A percentile compares a stretch with the other conserved stretches of the same genome.
Conservation (phyloP, 768 basidiomycete species). For the Tulasnella sp. region DNA sequence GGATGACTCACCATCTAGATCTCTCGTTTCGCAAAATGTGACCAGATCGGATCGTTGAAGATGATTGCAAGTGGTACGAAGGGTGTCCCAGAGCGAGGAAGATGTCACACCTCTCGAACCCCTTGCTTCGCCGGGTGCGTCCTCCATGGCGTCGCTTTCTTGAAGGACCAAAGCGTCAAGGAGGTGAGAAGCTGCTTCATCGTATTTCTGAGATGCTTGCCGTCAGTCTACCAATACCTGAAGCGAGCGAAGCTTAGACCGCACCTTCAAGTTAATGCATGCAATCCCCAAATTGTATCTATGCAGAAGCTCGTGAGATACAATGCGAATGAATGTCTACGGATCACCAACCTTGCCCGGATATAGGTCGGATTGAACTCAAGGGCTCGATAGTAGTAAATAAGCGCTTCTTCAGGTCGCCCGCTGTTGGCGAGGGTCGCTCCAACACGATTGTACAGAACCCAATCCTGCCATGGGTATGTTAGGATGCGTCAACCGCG, state of each 20-base stretch:
- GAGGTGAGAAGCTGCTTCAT: slow-evolving; percentile 77
- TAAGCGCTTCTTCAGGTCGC: slow-evolving; percentile 62
- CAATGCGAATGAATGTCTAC: background rate
- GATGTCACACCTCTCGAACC: slow-evolving; percentile 55
- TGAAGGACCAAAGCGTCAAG: slow-evolving; percentile 84
- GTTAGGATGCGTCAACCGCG: background rate
- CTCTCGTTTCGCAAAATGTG: slow-evolving; percentile 53
- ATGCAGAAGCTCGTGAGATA: background rate
- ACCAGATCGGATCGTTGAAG: slow-evolving; percentile 71
- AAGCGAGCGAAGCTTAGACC: too few relatives aligned
- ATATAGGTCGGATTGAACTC: slow-evolving; percentile 85
- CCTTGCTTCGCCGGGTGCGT: slow-evolving; percentile 37
- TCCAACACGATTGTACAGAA: slow-evolving; percentile 86
- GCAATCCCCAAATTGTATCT: slow-evolving; percentile 94
- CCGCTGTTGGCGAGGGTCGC: slow-evolving; percentile 91
- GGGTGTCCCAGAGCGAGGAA: slow-evolving; percentile 73
- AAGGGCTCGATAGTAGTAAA: slow-evolving; percentile 77
- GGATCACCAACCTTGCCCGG: slow-evolving; percentile 56
- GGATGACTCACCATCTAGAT: slow-evolving; percentile 45
- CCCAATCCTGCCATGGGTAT: slow-evolving; percentile 55
- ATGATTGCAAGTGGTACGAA: slow-evolving; percentile 73
- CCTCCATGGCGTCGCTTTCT: slow-evolving; percentile 61
- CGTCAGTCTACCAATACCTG: background rate
- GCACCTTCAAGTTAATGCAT: slow-evolving; percentile 72
- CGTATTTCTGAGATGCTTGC: slow-evolving; percentile 46